These are phyloP conservation scores for Vaucheria bursata DNA, from an alignment of 352 stramenopile genomes.

Conservation along the genomic window DNA sequence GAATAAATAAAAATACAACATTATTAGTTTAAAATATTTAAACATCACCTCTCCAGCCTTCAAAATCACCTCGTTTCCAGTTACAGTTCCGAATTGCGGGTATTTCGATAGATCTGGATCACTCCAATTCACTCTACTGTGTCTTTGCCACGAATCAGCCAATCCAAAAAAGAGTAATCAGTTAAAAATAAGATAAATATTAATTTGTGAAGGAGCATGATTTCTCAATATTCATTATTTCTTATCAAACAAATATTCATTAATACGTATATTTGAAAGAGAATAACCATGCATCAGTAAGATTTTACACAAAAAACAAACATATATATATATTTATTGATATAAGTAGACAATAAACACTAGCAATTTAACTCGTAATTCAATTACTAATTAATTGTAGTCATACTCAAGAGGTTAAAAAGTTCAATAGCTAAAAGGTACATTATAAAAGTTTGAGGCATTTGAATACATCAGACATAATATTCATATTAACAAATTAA, in stretches of 20 bases:
- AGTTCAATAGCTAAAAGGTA: too few relatives aligned
- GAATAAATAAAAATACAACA: background rate
- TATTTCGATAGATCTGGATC: constrained; percentile 56
- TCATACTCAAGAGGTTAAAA: too few relatives aligned
- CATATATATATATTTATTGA: too few relatives aligned
- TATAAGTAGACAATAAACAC: too few relatives aligned
- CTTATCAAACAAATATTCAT: background rate
- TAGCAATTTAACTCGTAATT: too few relatives aligned
- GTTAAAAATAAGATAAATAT: background rate
- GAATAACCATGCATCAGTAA: background rate
- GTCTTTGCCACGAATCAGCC: constrained; percentile 60
- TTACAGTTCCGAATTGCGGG: constrained; percentile 37
- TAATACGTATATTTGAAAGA: background rate
- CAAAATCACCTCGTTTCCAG: constrained; percentile 75
- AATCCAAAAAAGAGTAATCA: background rate
- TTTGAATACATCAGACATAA: background rate
- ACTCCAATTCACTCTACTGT: constrained; percentile 81
- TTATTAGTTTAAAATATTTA: background rate
- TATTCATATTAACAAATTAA: background rate
- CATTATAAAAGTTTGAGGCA: too few relatives aligned
- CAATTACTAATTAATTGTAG: too few relatives aligned
- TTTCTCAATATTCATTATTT: background rate
- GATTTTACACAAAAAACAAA: background rate
- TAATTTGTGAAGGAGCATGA: background rate
- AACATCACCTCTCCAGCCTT: constrained; percentile 78